Conservation (phyloP, 1,284 basidiomycete genomes). For the Marasmius tenuissimus region DNA sequence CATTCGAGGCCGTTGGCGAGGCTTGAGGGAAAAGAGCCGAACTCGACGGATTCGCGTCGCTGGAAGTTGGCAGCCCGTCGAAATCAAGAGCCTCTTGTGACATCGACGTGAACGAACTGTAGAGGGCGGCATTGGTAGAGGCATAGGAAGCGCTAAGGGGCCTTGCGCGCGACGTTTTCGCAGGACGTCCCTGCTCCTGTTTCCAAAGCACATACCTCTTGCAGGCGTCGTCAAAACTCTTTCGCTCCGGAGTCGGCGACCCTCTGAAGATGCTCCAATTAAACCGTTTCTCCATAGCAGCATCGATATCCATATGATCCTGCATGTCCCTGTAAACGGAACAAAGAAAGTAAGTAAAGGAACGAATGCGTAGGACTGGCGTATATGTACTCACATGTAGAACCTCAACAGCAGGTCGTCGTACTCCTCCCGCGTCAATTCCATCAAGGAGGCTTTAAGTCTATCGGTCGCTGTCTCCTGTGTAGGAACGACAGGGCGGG, state of each 20-base stretch:
- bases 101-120: neutral
- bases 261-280: constrained; percentile 41
- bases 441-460: constrained; percentile 39
- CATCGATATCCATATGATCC: constrained; percentile 48
- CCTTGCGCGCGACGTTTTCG: constrained; percentile 5
- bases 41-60: neutral
- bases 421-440: constrained; percentile 57
- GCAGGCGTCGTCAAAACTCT: constrained; percentile 54
- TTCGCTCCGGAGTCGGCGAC: constrained; percentile 44
- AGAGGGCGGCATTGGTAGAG: neutral
- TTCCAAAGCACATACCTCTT: constrained; percentile 52
- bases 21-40: neutral
- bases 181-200: constrained; percentile 14
- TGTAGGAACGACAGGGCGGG: neutral
- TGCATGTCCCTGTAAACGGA: constrained; percentile 56
- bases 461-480: constrained; percentile 13
- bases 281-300: constrained; percentile 46
- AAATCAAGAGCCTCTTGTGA: neutral
- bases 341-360: neutral
- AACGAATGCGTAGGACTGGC: neutral
- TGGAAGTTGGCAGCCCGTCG: constrained; percentile 1
- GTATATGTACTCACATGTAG: constrained; percentile 49
- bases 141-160: constrained; percentile 6
- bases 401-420: constrained; percentile 55
- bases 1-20: neutral